Percentiles rank a stretch among this genome's conserved stretches.
Conservation (phyloP, 371 early-diverging fungal species). For the Mucor lusitanicus region DNA sequence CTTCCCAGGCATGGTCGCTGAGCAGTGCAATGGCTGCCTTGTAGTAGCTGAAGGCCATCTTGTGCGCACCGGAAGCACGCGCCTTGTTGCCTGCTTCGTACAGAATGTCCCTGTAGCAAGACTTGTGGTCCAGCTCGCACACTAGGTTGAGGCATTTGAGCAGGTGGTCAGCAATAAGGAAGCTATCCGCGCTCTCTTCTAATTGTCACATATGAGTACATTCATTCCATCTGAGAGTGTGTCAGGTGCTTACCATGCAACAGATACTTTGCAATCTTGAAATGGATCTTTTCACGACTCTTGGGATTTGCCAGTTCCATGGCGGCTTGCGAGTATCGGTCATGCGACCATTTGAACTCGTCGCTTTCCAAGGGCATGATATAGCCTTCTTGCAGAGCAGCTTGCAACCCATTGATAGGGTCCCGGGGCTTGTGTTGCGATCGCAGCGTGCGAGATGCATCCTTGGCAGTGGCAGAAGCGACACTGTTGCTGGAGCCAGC, state of each 20-base stretch:
- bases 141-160: slow-evolving; percentile 35
- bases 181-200: slow-evolving; percentile 30
- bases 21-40: slow-evolving; percentile 34
- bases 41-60: slow-evolving; percentile 38
- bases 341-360: slow-evolving; percentile 51
- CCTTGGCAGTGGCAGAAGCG: neutral
- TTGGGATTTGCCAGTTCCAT: slow-evolving; percentile 42
- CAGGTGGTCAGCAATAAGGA: slow-evolving; percentile 45
- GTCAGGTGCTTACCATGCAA: slow-evolving; percentile 15
- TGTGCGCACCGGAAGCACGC: slow-evolving; percentile 43
- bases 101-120: slow-evolving; percentile 26
- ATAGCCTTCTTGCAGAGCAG: slow-evolving; percentile 48
- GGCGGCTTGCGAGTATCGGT: slow-evolving; percentile 52
- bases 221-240: too few species aligned
- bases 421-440: slow-evolving; percentile 5
- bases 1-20: slow-evolving; percentile 21
- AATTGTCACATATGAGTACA: neutral
- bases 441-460: neutral
- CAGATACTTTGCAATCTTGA: slow-evolving; percentile 38
- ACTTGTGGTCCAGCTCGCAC: slow-evolving; percentile 18
- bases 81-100: slow-evolving; percentile 40
- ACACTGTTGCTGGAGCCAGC: neutral
- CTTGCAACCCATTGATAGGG: slow-evolving; percentile 49
- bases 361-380: slow-evolving; percentile 43
- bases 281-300: slow-evolving; percentile 37